A percentile compares a stretch with the other conserved stretches of the same genome.
Conservation (phyloP, 2,329 filamentous ascomycete genomes). For the Pseudonectria foliicola region DNA sequence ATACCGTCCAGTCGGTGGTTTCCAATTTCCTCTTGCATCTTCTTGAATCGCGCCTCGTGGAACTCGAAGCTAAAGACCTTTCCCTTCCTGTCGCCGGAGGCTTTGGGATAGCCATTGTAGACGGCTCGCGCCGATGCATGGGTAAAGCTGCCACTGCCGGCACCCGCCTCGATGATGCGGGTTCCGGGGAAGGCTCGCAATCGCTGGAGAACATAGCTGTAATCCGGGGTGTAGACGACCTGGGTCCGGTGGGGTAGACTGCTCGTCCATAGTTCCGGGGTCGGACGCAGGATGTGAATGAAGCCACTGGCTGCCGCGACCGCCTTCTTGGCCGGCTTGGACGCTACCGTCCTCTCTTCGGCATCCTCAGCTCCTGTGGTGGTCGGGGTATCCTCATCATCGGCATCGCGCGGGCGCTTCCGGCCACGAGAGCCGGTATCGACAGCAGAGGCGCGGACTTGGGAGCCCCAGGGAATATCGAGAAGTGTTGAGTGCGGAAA, state of each 20-base stretch:
- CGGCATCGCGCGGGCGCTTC: constrained; percentile 49
- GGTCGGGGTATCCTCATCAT: constrained; percentile 36
- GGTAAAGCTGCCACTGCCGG: constrained; percentile 77
- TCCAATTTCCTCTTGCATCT: constrained; percentile 62
- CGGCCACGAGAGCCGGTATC: constrained; percentile 85
- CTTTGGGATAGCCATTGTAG: constrained; percentile 60
- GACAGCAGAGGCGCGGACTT: constrained; percentile 81
- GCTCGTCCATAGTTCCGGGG: constrained; percentile 75
- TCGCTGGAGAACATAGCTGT: constrained; percentile 75
- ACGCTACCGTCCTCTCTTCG: constrained; percentile 25
- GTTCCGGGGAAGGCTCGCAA: constrained; percentile 67
- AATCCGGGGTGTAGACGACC: constrained; percentile 81
- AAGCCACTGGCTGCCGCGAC: constrained; percentile 60
- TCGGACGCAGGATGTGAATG: constrained; percentile 70
- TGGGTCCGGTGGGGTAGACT: constrained; percentile 77
- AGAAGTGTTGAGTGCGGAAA: constrained; percentile 76
- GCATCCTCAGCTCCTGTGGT: constrained; percentile 28
- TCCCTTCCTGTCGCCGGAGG: constrained; percentile 43
- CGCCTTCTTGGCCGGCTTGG: constrained; percentile 37
- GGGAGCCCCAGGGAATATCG: constrained; percentile 79
- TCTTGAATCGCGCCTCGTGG: constrained; percentile 63
- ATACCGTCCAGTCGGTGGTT: constrained; percentile 58
- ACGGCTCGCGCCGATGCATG: constrained; percentile 71
- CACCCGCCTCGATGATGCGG: constrained; percentile 71
- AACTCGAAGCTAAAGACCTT: constrained; percentile 80